These are phyloP conservation scores for Populus davidiana DNA, from an alignment of 345 rosid genomes.

Conservation along the genomic window DNA sequence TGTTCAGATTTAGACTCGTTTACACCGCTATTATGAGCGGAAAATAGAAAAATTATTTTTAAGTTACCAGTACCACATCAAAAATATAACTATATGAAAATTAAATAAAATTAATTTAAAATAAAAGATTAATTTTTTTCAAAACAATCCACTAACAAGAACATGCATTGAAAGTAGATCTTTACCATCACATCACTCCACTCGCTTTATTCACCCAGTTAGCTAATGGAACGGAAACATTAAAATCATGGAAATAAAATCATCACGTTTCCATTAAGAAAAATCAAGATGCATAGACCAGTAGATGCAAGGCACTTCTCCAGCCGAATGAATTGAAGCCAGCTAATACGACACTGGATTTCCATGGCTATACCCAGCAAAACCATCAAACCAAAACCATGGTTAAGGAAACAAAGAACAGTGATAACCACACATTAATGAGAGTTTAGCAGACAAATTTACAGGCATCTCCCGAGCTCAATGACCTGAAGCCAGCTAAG, in stretches of 20 bases:
- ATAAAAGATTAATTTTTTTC: too few relatives aligned
- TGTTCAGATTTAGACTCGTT: too few relatives aligned
- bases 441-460: too few relatives aligned
- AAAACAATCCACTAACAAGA: too few relatives aligned
- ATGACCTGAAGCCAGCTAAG: not conserved
- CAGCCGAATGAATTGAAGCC: not conserved
- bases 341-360: not conserved
- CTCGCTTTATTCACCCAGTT: too few relatives aligned
- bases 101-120: too few relatives aligned
- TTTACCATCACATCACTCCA: too few relatives aligned
- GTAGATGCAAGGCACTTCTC: not conserved
- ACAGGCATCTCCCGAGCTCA: not conserved
- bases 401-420: not conserved
- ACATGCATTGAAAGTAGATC: too few relatives aligned
- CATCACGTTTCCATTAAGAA: not conserved
- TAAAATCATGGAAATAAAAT: not conserved
- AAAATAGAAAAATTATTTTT: too few relatives aligned
- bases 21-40: too few relatives aligned
- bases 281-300: not conserved
- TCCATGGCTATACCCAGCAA: not conserved
- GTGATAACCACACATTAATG: too few relatives aligned
- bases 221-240: not conserved
- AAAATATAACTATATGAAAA: too few relatives aligned
- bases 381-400: not conserved
- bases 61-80: rapidly evolving